Evolutionary conservation across 1,284 basidiomycete species (phyloP), one percentile per base, ranked within the genome.

Genomic region (Austropuccinia psidii): DNA sequence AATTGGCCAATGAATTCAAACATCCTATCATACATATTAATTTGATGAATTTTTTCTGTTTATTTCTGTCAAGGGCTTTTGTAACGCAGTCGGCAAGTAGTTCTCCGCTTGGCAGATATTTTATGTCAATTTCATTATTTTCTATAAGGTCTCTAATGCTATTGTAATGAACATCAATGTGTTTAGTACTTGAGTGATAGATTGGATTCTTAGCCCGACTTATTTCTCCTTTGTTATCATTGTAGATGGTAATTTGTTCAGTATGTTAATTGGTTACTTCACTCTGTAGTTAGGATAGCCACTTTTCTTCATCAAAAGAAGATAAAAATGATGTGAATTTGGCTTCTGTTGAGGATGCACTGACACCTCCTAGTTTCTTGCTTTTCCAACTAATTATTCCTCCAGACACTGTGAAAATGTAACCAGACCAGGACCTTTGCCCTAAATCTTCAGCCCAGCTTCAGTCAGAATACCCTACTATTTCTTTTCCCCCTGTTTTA

Each of bases 381-480:
- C 45, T 52, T 67, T 39, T 52, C 66, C 52, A 68, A 24, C 21
- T 29, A 9, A 68, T 43, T n/a, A 50, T n/a, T n/a, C n/a, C n/a
- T n/a, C n/a, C n/a, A n/a, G n/a, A n/a, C n/a, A n/a, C n/a, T n/a
- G n/a, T n/a, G n/a, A n/a, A n/a, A n/a, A n/a, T n/a, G n/a, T n/a
- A n/a, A n/a, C n/a, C n/a, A n/a, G n/a, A n/a, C n/a, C n/a, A n/a
- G n/a, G n/a, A n/a, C n/a, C n/a, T n/a, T n/a, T n/a, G n/a, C n/a
- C n/a, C n/a, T n/a, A n/a, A n/a, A 47, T 60, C 39, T 55, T 70
- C 67, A 49, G 67, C 67, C 54, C 67, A 70, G 27, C 55, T 60
- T n/a, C 55, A 35, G 41, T 70, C 67, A 43, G 45, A 11, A 47
- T 60, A 70, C 24, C 55, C 67, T n/a, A 47, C 39, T 45, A 70